Evolutionary conservation across 1,139 yeast genomes (phyloP).

Genomic region (Yamadazyma triangularis): DNA sequence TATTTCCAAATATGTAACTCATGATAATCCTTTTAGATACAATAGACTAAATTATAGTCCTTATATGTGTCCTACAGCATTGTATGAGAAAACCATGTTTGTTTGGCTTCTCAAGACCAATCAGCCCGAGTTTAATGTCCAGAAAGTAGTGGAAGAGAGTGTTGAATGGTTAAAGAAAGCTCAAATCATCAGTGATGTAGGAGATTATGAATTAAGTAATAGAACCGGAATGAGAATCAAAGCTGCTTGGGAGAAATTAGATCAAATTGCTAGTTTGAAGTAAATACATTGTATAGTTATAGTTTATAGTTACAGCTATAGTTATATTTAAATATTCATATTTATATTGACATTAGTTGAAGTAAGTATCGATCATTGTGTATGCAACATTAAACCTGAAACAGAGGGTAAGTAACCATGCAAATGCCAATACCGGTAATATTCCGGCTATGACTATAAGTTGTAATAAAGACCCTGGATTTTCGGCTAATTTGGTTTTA

Average conservation of each 20-base stretch:
- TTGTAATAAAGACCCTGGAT: slow-evolving; percentile 34
- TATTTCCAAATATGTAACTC: slow-evolving; percentile 34
- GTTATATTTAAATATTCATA: too few relatives aligned
- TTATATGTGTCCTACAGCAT: slow-evolving; percentile 83
- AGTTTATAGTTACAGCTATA: too few relatives aligned
- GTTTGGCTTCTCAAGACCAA: slow-evolving; percentile 63
- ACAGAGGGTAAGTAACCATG: slow-evolving; percentile 54
- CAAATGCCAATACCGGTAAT: slow-evolving; percentile 51
- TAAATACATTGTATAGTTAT: too few relatives aligned
- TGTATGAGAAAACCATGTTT: slow-evolving; percentile 82
- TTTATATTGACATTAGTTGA: slow-evolving; percentile 38
- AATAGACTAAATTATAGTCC: slow-evolving; percentile 62
- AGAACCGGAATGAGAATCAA: slow-evolving; percentile 87
- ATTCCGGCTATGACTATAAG: slow-evolving; percentile 36
- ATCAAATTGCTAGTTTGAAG: slow-evolving; percentile 10
- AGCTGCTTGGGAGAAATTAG: slow-evolving; percentile 73
- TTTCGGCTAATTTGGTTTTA: slow-evolving; percentile 40
- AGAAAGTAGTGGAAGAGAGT: slow-evolving; percentile 37
- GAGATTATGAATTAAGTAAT: slow-evolving; percentile 89
- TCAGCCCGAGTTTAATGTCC: slow-evolving; percentile 15
- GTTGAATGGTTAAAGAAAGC: slow-evolving; percentile 72
- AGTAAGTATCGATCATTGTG: slow-evolving; percentile 64
- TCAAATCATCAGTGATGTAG: slow-evolving; percentile 61
- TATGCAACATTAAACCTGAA: slow-evolving; percentile 71
- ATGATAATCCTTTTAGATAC: slow-evolving; percentile 35